Evolutionary conservation across 345 rosid species (phyloP), one percentile per base, ranked within the genome.

Genomic region (Pelargonium nanum): DNA sequence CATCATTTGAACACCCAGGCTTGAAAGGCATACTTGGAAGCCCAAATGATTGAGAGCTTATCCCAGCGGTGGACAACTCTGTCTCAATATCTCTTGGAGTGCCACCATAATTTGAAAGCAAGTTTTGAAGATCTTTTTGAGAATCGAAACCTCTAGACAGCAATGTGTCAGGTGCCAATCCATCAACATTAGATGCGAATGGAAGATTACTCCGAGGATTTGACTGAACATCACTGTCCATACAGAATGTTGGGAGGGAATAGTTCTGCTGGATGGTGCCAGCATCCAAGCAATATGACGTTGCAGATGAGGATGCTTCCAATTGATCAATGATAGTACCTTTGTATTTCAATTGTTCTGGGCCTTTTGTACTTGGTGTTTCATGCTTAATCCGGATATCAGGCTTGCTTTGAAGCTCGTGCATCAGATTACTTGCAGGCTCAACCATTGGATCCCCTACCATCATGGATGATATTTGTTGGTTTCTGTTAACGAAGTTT

Each of bases 71-170:
- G 52, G 99, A 75, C 70, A 89, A 77, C 66, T 93, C 99, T 3
- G 96, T 93, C 69, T 85, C 94, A 58, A 92, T 87, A 68, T 89
- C 97, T 67, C 82, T 84, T 48, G 86, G 85, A 24, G 77, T 72
- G 54, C 84, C 77, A 53, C 91, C 91, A 78, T 85, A 93, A 69
- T 80, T 87, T 32, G 86, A 73, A 65, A 93, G 89, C 82, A 93
- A 73, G 81, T 89, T 85, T 64, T 89, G 99, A 21, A 93, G 86
- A 75, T 93, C 99, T 81, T 89, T 93, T 70, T 87, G 96, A 57
- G 97, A 85, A 70, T 89, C 94, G 62, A 74, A 89, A 61, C 86
- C 99, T 71, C 94, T 84, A 0, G 96, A 80, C 72, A 93, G 73
- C 63, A 93, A 59, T 8, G 85, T 83, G 70, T 93, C 97, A 50